These are phyloP conservation scores for Boletus fagicola DNA, from an alignment of 768 basidiomycete genomes.

Conservation along the genomic window DNA sequence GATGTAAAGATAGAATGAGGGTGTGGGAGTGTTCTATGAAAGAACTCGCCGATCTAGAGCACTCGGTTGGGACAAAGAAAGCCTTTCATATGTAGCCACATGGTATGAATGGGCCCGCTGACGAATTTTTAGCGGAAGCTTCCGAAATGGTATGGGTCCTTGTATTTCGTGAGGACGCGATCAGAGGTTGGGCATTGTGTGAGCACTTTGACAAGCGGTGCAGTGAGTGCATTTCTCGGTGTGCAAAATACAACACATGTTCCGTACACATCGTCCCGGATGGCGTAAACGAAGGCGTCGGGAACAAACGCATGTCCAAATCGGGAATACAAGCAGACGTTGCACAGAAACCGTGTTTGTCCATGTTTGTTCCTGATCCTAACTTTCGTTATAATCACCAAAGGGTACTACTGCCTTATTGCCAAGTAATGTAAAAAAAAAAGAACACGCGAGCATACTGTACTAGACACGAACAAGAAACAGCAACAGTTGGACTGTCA, in stretches of 20 bases:
- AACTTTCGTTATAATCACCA: slow-evolving; percentile 12
- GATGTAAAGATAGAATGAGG: neutral
- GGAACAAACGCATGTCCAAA: slow-evolving; percentile 30
- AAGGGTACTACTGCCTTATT: neutral
- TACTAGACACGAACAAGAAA: neutral
- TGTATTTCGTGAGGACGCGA: slow-evolving; percentile 10
- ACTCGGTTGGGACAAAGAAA: neutral
- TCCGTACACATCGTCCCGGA: neutral
- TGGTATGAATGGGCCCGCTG: neutral
- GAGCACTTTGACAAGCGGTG: neutral
- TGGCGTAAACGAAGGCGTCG: too few relatives aligned
- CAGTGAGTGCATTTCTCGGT: neutral
- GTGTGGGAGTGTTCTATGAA: neutral
- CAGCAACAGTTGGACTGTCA: slow-evolving; percentile 14
- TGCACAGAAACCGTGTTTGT: slow-evolving; percentile 5
- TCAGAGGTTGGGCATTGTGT: neutral
- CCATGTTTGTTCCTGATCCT: neutral
- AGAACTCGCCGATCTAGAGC: neutral
- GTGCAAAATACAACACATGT: slow-evolving; percentile 7
- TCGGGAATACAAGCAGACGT: slow-evolving; percentile 29
- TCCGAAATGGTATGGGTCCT: neutral
- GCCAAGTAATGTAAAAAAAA: slow-evolving; percentile 15
- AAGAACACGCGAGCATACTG: slow-evolving; percentile 3
- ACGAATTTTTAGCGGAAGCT: neutral
- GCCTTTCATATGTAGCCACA: neutral